Percentiles rank a stretch among this genome's conserved stretches.
Evolutionary conservation across 495 filamentous ascomycete genomes (phyloP).

Genomic region (Umbilicaria muhlenbergii): DNA sequence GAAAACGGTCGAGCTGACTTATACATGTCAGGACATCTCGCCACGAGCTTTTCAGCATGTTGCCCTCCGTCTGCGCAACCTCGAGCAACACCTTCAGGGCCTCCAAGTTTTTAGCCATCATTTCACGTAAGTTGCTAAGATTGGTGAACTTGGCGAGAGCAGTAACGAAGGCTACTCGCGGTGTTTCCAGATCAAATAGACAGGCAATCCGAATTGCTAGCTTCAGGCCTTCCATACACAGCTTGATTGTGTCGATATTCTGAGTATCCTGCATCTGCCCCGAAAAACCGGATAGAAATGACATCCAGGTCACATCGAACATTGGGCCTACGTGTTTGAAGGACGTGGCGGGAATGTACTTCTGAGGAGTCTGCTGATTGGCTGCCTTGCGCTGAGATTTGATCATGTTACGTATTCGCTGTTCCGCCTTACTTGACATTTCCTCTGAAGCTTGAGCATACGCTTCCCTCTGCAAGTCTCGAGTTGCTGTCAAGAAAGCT

Average conservation of each 20-base stretch:
- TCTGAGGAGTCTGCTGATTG: slow-evolving; percentile 47
- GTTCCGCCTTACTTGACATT: slow-evolving; percentile 76
- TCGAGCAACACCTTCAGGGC: slow-evolving; percentile 82
- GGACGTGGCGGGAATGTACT: slow-evolving; percentile 82
- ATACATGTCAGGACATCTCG: slow-evolving; percentile 90
- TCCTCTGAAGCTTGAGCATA: slow-evolving; percentile 91
- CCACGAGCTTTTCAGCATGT: slow-evolving; percentile 79
- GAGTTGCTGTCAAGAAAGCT: slow-evolving; percentile 74
- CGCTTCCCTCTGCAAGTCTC: slow-evolving; percentile 84
- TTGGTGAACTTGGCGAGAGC: slow-evolving; percentile 89
- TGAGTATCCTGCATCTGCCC: slow-evolving; percentile 83
- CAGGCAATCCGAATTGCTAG: slow-evolving; percentile 85
- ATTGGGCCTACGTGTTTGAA: slow-evolving; percentile 93
- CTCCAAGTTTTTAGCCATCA: slow-evolving; percentile 92
- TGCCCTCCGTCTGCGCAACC: slow-evolving; percentile 81
- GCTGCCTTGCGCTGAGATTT: slow-evolving; percentile 67
- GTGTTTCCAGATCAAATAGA: slow-evolving; percentile 79
- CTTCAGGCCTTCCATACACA: slow-evolving; percentile 92
- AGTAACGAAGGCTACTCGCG: slow-evolving; percentile 85
- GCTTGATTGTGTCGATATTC: slow-evolving; percentile 74
- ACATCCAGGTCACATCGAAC: slow-evolving; percentile 99
- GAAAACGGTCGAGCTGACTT: slow-evolving; percentile 88
- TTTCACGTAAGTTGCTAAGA: slow-evolving; percentile 85
- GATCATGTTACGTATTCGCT: slow-evolving; percentile 81
- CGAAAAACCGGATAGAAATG: slow-evolving; percentile 84